Base-by-base conservation (phyloP, 768 basidiomycete genomes). In the Leccinum arenicola region DNA sequence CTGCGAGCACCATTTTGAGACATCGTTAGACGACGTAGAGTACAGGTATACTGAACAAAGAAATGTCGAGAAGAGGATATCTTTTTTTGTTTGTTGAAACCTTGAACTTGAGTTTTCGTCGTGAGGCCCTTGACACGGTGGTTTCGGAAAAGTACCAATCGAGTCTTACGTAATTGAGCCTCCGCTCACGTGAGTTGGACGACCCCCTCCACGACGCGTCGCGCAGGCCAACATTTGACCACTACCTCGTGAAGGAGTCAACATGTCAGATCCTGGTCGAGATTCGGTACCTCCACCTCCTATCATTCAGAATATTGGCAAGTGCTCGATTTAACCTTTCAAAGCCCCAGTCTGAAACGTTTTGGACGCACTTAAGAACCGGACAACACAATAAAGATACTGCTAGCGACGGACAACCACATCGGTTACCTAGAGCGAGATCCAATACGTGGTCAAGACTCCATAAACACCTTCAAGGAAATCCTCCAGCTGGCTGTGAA, bases 321-420 rank as follows among this genome's bases (percentile, higher is more conserved):
- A 67, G 78, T 71, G 19, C 40, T 49, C 38, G 6, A 49, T 40
- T 57, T 52, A 59, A 45, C 51, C 55, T 54, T 14, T 31, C 54
- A 8, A 51, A 14, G 1, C 53, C 17, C 21, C 23, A 49, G 40
- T 29, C 51, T 65, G 38, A 62, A 55, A 47, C 6, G 10, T 57
- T 54, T 45, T 27, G 48, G 21, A 21, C 40, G 40, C n/a, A 35
- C 38, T 35, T 25, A 57, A 87, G 88, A 77, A 58, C 74, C 78
- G 19, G 82, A 88, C 60, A 82, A 93, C 68, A 91, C 85, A 1
- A 86, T 94, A 60, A 80, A 77, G 61, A 94, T 98, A 66, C 74
- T 98, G 70, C 85, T 98, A 7, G 95, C 95, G 6, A 97, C 95
- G 0, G 95, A 98, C 75, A 96, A 93, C 64, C 95, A 98, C 68